These are phyloP conservation scores for Ziziphus jujuba DNA, from an alignment of 306 rosid species.

Conservation along the genomic window DNA sequence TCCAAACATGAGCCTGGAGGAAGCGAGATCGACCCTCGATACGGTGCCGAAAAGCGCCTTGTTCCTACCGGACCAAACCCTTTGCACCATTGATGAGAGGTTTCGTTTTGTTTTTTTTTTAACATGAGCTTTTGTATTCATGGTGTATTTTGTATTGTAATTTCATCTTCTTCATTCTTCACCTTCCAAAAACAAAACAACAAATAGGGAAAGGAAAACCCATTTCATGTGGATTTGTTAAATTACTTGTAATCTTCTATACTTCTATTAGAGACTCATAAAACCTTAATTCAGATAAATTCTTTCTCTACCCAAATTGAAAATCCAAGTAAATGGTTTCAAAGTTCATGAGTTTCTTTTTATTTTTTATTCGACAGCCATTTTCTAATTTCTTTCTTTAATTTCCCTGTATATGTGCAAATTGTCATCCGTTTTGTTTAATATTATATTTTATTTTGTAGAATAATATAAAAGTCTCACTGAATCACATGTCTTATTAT, in stretches of 20 bases:
- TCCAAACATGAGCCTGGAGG: not conserved
- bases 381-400: not conserved
- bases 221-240: constrained; percentile 22
- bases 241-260: constrained; percentile 16
- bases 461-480: constrained; percentile 9
- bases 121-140: constrained; percentile 21
- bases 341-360: no score
- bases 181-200: not conserved
- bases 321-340: no score
- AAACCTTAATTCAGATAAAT: constrained; percentile 5
- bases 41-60: constrained; percentile 74
- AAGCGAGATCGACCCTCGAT: constrained; percentile 62
- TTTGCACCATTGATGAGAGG: constrained; percentile 77
- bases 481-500: constrained; percentile 16
- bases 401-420: not conserved
- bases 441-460: not conserved
- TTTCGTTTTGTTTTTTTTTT: constrained; percentile 19
- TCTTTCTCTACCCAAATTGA: not conserved
- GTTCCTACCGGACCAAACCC: constrained; percentile 99
- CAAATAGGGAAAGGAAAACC: not conserved
- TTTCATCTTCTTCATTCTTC: constrained; percentile 7
- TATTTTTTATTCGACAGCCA: not conserved
- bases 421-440: constrained; percentile 9
- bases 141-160: not conserved
- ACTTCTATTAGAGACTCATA: not conserved